phyloP scores from a whole-genome alignment of 2,329 filamentous ascomycete genomes.

The Clarireedia homoeocarpa region DNA sequence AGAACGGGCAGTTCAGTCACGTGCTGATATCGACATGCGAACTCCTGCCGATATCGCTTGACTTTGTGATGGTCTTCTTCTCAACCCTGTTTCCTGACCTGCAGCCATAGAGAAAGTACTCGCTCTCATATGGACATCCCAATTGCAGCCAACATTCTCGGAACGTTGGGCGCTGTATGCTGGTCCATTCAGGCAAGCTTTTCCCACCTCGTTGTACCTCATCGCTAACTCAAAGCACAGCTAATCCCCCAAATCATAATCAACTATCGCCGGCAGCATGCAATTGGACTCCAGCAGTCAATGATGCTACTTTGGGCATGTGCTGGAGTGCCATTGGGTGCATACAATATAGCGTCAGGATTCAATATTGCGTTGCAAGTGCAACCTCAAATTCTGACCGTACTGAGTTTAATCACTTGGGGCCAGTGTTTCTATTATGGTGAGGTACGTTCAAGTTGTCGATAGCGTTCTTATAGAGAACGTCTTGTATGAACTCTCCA shows the following conservation, averaged over 20 bases:
- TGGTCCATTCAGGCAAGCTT: slow-evolving; percentile 54
- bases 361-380: slow-evolving; percentile 29
- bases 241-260: slow-evolving; percentile 54
- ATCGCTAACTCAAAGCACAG: not conserved
- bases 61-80: no score
- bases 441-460: slow-evolving; percentile 31
- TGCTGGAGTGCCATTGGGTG: slow-evolving; percentile 58
- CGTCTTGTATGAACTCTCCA: not conserved
- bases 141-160: slow-evolving; percentile 48
- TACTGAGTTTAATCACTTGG: slow-evolving; percentile 31
- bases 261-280: slow-evolving; percentile 59
- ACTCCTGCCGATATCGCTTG: no score
- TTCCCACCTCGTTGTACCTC: not conserved
- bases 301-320: slow-evolving; percentile 69
- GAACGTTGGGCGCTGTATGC: slow-evolving; percentile 54
- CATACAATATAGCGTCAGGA: slow-evolving; percentile 28
- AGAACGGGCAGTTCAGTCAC: no score
- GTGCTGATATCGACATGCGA: no score
- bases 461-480: no score
- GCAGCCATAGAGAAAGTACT: no score
- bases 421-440: slow-evolving; percentile 33
- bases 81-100: no score
- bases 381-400: slow-evolving; percentile 29
- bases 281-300: slow-evolving; percentile 54
- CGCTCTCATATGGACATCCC: slow-evolving; percentile 42